These are phyloP conservation scores for Candida broadrunensis DNA, from an alignment of 805 yeast genomes.

Conservation along the genomic window DNA sequence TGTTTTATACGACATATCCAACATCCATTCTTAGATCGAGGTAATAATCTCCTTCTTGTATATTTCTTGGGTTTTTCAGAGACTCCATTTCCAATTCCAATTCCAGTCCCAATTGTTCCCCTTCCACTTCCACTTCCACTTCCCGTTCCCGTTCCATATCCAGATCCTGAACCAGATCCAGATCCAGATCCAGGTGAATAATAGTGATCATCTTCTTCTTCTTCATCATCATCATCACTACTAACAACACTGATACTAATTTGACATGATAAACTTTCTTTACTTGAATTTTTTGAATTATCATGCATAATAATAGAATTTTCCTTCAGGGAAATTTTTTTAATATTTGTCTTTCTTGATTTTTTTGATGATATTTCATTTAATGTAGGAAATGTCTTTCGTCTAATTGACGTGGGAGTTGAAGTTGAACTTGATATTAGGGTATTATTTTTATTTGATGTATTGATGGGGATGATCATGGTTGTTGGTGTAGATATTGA, in stretches of 20 bases:
- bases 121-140: too few relatives aligned
- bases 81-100: background rate
- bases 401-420: background rate
- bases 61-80: conserved; percentile 26
- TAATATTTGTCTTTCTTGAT: background rate
- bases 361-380: conserved; percentile 6
- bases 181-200: too few relatives aligned
- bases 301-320: background rate
- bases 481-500: background rate
- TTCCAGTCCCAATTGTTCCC: background rate
- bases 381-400: background rate
- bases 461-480: background rate
- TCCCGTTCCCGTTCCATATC: too few relatives aligned
- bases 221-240: background rate
- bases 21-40: conserved; percentile 42
- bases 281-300: background rate
- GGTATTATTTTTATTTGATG: background rate
- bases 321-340: background rate
- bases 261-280: background rate
- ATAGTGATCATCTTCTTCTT: too few relatives aligned
- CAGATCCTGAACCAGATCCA: too few relatives aligned
- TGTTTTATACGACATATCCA: conserved; percentile 48
- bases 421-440: conserved; percentile 1
- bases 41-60: conserved; percentile 37
- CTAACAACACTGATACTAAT: background rate